Conservation (phyloP, 2,329 filamentous ascomycete species). For the Fusarium xyrophilum region DNA sequence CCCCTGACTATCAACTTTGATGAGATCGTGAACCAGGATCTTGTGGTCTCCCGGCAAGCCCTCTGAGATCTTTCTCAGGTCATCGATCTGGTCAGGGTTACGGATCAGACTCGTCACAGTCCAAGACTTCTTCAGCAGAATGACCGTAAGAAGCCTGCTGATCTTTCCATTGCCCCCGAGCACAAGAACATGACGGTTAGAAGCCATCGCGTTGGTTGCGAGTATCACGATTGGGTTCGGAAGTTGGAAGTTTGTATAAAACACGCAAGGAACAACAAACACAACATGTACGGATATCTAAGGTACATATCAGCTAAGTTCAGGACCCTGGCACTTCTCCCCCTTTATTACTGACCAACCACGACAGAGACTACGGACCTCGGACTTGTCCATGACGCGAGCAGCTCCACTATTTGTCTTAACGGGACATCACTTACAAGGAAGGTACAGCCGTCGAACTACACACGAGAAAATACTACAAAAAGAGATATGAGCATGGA, state of each 20-base stretch:
- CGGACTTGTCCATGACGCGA: constrained; percentile 34
- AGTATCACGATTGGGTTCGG: neutral
- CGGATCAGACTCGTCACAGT: constrained; percentile 77
- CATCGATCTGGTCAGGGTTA: constrained; percentile 65
- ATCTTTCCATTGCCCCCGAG: constrained; percentile 81
- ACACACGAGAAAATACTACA: neutral
- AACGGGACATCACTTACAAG: neutral
- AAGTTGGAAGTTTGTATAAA: constrained; percentile 11
- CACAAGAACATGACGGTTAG: constrained; percentile 61
- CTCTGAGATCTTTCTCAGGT: constrained; percentile 65
- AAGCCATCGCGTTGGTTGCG: constrained; percentile 18
- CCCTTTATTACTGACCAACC: constrained; percentile 4
- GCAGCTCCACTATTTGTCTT: constrained; percentile 29
- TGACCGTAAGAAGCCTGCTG: constrained; percentile 71
- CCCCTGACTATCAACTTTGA: constrained; percentile 69
- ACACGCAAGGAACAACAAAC: constrained; percentile 10
- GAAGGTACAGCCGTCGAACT: constrained; percentile 1
- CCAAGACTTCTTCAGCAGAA: constrained; percentile 73
- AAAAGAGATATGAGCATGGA: neutral
- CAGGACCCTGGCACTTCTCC: constrained; percentile 10
- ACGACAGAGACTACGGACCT: constrained; percentile 21
- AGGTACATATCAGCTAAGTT: neutral
- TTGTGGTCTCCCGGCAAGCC: constrained; percentile 64
- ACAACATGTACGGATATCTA: neutral
- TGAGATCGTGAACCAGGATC: constrained; percentile 70